Evolutionary conservation across 306 rosid genomes (phyloP), one percentile per base, ranked within the genome.

Genomic region (Lathyrus aphaca): DNA sequence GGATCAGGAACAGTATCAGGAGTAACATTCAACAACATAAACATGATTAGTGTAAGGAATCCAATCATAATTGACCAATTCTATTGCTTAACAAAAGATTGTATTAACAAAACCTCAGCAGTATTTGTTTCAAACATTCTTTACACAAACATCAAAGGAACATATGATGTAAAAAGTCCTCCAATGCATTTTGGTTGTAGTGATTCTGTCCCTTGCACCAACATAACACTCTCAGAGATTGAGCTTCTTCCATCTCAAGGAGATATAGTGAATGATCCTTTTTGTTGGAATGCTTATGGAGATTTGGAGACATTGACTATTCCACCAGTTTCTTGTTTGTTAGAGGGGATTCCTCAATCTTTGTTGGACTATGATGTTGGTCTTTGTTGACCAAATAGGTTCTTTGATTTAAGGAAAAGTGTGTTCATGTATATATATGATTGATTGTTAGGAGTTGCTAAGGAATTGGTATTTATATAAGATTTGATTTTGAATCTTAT

Each of bases 211-310:
- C 97, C 98, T 35, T 94, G 97, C 84, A 82, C 90, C 12, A 88
- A 90, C 81, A 74, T 94, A 71, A 88, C 96, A 1, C 88, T 94
- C 17, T 83, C 98, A 4, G 96, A 94, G 54, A 83, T 94, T 44
- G 98, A 94, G 71, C 98, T 94, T 64, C 94, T 90, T 85, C 98
- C 98, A 0, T 79, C 87, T 10, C 42, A 65, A 70, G 96, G 98
- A 25, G 85, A 85, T 21, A 35, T 77, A 0, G 82, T 90, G 9
- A 39, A 30, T 35, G 96, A 86, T 66, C 92, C 98, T 7, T 88
- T 83, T 80, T 94, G 98, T 64, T 90, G 97, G 94, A 94, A 90
- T 83, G 98, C 98, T 48, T 94, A 94, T 48, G 94, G 97, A 18
- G 73, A 85, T 60, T 60, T 80, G 63, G 81, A 76, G 60, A 88